These are phyloP conservation scores for Gardenia jasminoides DNA, from an alignment of 257 asterid species.

Conservation along the genomic window DNA sequence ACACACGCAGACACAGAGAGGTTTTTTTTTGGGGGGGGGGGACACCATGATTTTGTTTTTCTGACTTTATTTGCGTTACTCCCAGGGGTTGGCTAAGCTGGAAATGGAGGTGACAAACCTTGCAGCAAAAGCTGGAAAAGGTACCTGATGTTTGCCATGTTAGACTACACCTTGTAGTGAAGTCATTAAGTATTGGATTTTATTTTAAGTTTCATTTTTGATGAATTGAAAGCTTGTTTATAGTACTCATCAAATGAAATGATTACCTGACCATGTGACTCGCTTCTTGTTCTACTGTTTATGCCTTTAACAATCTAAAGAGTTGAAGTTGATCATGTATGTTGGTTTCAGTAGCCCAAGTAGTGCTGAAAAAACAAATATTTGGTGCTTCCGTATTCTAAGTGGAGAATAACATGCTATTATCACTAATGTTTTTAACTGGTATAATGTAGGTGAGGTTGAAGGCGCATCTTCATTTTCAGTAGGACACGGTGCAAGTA, in stretches of 20 bases:
- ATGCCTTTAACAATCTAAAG: background rate
- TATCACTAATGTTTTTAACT: conserved; percentile 28
- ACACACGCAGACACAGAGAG: background rate
- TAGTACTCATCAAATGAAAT: background rate
- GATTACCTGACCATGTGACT: background rate
- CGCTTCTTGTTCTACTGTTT: background rate
- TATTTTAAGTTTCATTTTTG: background rate
- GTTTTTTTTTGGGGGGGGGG: too few species aligned
- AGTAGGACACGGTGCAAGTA: conserved; percentile 63
- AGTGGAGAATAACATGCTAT: background rate
- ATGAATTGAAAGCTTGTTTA: background rate
- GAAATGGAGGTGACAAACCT: conserved; percentile 99
- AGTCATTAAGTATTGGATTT: background rate
- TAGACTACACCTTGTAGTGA: background rate
- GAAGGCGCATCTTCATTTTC: conserved; percentile 92
- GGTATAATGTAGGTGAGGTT: conserved; percentile 71
- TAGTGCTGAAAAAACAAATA: background rate
- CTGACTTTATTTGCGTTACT: conserved; percentile 19
- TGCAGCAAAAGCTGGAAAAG: conserved; percentile 99
- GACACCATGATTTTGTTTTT: background rate
- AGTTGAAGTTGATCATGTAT: background rate
- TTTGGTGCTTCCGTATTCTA: background rate
- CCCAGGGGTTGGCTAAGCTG: conserved; percentile 82
- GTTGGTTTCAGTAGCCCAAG: background rate
- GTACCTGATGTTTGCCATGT: conserved; percentile 37